Evolutionary conservation across 345 rosid species (phyloP).

Genomic region (Crucihimalaya himalaica): DNA sequence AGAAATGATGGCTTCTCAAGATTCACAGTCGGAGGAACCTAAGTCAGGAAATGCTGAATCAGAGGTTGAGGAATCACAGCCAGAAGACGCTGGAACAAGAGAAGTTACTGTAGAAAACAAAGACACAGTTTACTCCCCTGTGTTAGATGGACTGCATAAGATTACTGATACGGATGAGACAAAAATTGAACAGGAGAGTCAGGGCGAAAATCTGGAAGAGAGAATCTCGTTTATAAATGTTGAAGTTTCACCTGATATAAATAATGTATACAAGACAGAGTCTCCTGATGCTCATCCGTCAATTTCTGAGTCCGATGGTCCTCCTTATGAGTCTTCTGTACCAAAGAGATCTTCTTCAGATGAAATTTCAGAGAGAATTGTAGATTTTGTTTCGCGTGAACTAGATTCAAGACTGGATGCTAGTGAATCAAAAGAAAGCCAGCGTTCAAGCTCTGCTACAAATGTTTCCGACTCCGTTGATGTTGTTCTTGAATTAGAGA

Average conservation of each 20-base stretch:
- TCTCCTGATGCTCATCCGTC: slow-evolving; percentile 44
- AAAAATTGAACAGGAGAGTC: slow-evolving; percentile 40
- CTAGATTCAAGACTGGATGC: slow-evolving; percentile 45
- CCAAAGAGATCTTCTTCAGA: slow-evolving; percentile 45
- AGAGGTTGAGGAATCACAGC: slow-evolving; percentile 47
- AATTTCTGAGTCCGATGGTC: slow-evolving; percentile 42
- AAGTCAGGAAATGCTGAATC: slow-evolving; percentile 43
- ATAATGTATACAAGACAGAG: slow-evolving; percentile 38
- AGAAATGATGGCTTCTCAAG: slow-evolving; percentile 42
- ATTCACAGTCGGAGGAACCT: slow-evolving; percentile 44
- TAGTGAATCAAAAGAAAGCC: slow-evolving; percentile 48
- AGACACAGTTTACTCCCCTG: slow-evolving; percentile 36
- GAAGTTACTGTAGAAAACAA: slow-evolving; percentile 35
- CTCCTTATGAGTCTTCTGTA: slow-evolving; percentile 43
- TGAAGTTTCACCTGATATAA: slow-evolving; percentile 46
- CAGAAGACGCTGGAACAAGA: slow-evolving; percentile 45
- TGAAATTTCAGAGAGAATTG: slow-evolving; percentile 49
- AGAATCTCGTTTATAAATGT: slow-evolving; percentile 41
- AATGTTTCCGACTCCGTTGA: slow-evolving; percentile 47
- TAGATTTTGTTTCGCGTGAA: slow-evolving; percentile 49
- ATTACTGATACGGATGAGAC: slow-evolving; percentile 45
- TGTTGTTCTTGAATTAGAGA: slow-evolving; percentile 64
- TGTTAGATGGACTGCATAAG: slow-evolving; percentile 40
- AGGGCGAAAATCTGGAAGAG: slow-evolving; percentile 45
- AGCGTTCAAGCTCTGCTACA: slow-evolving; percentile 48